Base-by-base conservation (phyloP, 306 rosid species). In the Gynostemma pentaphyllum region DNA sequence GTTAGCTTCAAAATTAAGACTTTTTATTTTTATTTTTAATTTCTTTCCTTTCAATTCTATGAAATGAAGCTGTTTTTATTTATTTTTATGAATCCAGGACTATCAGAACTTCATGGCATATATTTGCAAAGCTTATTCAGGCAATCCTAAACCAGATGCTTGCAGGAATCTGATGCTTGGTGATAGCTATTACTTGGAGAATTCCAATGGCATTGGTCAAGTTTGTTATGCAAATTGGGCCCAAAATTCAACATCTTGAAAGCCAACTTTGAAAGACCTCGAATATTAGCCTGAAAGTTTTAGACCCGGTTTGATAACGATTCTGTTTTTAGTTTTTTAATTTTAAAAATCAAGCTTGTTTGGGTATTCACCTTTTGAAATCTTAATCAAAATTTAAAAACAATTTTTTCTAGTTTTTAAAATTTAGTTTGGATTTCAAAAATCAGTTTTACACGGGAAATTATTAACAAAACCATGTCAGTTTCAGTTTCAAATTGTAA, bases 61-160 rank as follows among this genome's bases (percentile, higher is more conserved):
- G 24, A 37, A 51, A 49, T 37, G 23, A 41, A 16, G 10, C 45
- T 26, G 22, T 41, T 53, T 68, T 27, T 46, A 11, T 14, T 24
- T 55, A 14, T 55, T 15, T 28, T 54, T 48, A 32, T 66, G n/a
- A n/a, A n/a, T n/a, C n/a, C 72, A 77, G 78, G 32, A 45, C 59
- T 77, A 6, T 28, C 37, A 32, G 28, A 66, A 73, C 28, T 69
- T 72, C 45, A 64, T 68, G 28, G 22, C 34, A 48, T 60, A 72
- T 32, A 64, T 69, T 28, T 77, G 78, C 56, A 39, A 50, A 15
- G 72, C 81, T 16, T 68, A 69, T 55, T 50, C 27, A 34, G 81
- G 72, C 44, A 39, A 22, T 32, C 54, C 64, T 7, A 50, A 22
- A 51, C 72, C 74, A 64, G 37, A 53, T 57, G 75, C 65, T 44